A percentile compares a stretch with the other conserved stretches of the same genome.
These are phyloP conservation scores for Talaromyces sp. DNA, from an alignment of 2,329 filamentous ascomycete genomes.

Conservation along the genomic window DNA sequence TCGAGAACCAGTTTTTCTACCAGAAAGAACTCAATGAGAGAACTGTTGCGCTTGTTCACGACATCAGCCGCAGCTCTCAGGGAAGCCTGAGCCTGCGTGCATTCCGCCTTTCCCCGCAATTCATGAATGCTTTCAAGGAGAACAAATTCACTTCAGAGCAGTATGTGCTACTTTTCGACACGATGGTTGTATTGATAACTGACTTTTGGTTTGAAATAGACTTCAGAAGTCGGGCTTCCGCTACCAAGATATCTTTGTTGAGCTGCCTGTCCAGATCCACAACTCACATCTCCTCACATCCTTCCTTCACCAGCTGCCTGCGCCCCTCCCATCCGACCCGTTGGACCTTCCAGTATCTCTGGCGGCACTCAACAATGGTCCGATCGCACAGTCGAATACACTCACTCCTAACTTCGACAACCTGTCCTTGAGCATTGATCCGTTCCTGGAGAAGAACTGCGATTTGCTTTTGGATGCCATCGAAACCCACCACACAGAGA, in stretches of 20 bases:
- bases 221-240: conserved; percentile 90
- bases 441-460: conserved; percentile 96
- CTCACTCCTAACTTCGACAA: conserved; percentile 84
- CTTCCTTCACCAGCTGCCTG: conserved; percentile 86
- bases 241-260: conserved; percentile 88
- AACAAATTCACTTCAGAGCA: conserved; percentile 94
- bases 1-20: conserved; percentile 97
- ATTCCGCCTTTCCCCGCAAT: conserved; percentile 79
- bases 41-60: conserved; percentile 85
- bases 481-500: conserved; percentile 95
- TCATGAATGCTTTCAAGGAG: conserved; percentile 92
- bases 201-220: conserved; percentile 43
- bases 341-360: conserved; percentile 73
- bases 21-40: conserved; percentile 85
- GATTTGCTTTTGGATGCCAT: conserved; percentile 94
- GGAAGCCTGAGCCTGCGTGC: conserved; percentile 84
- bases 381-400: conserved; percentile 53
- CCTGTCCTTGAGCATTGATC: conserved; percentile 89
- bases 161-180: conserved; percentile 49
- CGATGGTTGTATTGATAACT: conserved; percentile 18
- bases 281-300: conserved; percentile 96
- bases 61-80: conserved; percentile 90
- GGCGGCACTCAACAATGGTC: conserved; percentile 65
- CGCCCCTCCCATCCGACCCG: conserved; percentile 57
- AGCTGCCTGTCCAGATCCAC: conserved; percentile 83